Conservation (phyloP, 768 basidiomycete species). For the Hypholoma fasciculare region DNA sequence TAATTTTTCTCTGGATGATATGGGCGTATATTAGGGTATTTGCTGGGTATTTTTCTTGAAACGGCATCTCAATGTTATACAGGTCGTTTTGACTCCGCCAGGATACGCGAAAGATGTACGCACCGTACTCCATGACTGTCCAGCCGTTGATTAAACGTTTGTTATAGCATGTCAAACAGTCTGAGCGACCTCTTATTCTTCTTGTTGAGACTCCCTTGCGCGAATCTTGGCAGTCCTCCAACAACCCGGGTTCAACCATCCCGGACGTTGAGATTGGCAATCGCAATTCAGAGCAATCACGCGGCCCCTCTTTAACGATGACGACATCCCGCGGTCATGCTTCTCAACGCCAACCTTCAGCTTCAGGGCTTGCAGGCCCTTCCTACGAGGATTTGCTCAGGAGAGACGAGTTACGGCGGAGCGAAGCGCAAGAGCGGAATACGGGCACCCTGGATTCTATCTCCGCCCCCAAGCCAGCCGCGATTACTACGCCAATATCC, state of each 20-base stretch:
- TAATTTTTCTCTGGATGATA: conserved; percentile 68
- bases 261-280: conserved; percentile 13
- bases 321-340: conserved; percentile 8
- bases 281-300: conserved; percentile 11
- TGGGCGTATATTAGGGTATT: conserved; percentile 81
- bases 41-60: conserved; percentile 1
- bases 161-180: conserved; percentile 14
- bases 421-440: conserved; percentile 6
- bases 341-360: conserved; percentile 18
- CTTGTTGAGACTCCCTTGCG: conserved; percentile 10
- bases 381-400: conserved; percentile 39
- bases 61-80: conserved; percentile 1
- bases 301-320: conserved; percentile 7
- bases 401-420: conserved; percentile 10
- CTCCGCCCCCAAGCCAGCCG: conserved; percentile 6
- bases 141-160: background rate
- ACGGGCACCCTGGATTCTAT: conserved; percentile 9
- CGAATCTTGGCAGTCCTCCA: conserved; percentile 18
- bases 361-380: conserved; percentile 38
- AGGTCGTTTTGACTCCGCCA: conserved; percentile 69
- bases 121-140: conserved; percentile 3
- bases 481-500: background rate
- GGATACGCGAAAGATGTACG: conserved; percentile 70
- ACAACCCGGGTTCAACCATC: conserved; percentile 1
- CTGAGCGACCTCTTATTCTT: conserved; percentile 20